These are phyloP conservation scores for Aspergillus piperis DNA, from an alignment of 2,329 filamentous ascomycete genomes.

Conservation along the genomic window DNA sequence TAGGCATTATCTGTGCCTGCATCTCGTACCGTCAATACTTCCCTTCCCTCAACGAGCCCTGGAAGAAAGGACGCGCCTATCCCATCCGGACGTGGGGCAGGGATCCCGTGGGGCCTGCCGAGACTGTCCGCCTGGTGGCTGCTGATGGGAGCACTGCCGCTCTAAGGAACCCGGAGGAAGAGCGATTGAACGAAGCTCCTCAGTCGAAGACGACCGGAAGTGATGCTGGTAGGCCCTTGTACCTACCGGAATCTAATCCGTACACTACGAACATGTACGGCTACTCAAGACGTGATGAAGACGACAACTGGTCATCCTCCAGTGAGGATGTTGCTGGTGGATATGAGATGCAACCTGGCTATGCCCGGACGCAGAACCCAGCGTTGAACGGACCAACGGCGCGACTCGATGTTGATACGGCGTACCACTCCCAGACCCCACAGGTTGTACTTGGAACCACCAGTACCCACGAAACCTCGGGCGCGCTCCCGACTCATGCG, in stretches of 20 bases:
- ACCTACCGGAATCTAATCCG: slow-evolving; percentile 26
- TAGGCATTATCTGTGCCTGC: slow-evolving; percentile 56
- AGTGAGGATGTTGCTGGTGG: slow-evolving; percentile 41
- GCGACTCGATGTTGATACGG: slow-evolving; percentile 29
- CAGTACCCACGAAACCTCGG: slow-evolving; percentile 14
- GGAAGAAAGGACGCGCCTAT: slow-evolving; percentile 61
- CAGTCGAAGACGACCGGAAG: slow-evolving; percentile 10
- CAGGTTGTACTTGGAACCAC: slow-evolving; percentile 9
- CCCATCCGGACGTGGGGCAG: slow-evolving; percentile 61
- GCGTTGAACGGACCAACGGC: slow-evolving; percentile 21
- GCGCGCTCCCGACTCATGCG: slow-evolving; percentile 11
- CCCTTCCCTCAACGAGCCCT: slow-evolving; percentile 56
- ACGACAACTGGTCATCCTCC: slow-evolving; percentile 39
- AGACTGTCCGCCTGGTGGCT: slow-evolving; percentile 13
- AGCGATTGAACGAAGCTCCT: slow-evolving; percentile 22
- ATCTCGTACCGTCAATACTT: slow-evolving; percentile 62
- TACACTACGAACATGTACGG: slow-evolving; percentile 28
- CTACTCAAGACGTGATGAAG: slow-evolving; percentile 33
- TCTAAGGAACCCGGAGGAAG: slow-evolving; percentile 36
- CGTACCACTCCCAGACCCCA: slow-evolving; percentile 31
- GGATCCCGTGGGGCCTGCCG: slow-evolving; percentile 37
- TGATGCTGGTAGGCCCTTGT: slow-evolving; percentile 17
- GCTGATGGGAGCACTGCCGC: slow-evolving; percentile 26
- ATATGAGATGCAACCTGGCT: slow-evolving; percentile 41
- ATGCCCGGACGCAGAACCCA: slow-evolving; percentile 28